Evolutionary conservation across 768 basidiomycete species (phyloP), one percentile per base, ranked within the genome.

Genomic region (Tylopilus sp.): DNA sequence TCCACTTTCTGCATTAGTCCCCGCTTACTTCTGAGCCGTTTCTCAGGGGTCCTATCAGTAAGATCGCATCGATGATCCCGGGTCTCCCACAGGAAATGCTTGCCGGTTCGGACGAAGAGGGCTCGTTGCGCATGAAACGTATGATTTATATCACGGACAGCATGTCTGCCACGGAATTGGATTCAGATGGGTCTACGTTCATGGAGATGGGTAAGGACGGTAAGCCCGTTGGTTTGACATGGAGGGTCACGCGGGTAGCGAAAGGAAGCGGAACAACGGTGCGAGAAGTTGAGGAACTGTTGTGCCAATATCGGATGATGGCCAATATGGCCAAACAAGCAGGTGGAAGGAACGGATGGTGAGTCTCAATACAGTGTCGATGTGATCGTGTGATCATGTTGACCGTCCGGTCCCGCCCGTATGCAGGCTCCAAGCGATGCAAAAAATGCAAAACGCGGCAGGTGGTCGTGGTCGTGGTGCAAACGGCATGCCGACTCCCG

Each of bases 71-170:
- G 15, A 98, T 98, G 93, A 99, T 99, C 53, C 97, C 97, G 3
- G 97, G 97, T 23, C 80, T 99, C 55, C 89, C 92, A 12, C 89
- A 93, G 59, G 92, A 91, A 39, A 73, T 98, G 59, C 78, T 98
- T 50, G 86, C 90, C 62, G 95, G 92, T 23, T 88, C 87, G 22
- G 95, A 98, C 63, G 95, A 98, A 69, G 95, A 99, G 60, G 92
- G 91, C 26, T 81, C 87, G 6, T 66, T 79, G 52, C 86, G 92
- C 50, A 85, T 99, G 83, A 98, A 98, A 72, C 86, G 95, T 52
- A 92, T 99, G 89, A 91, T 98, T 61, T 98, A 88, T 73, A 98
- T 99, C 63, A 97, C 93, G 11, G 97, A 99, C 69, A 92, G 91
- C 63, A 99, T 99, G 97, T 91, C 91, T 44, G 83, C 89, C 31